Evolutionary conservation across 2,329 filamentous ascomycete species (phyloP).

Genomic region (Xylariaceae sp.): DNA sequence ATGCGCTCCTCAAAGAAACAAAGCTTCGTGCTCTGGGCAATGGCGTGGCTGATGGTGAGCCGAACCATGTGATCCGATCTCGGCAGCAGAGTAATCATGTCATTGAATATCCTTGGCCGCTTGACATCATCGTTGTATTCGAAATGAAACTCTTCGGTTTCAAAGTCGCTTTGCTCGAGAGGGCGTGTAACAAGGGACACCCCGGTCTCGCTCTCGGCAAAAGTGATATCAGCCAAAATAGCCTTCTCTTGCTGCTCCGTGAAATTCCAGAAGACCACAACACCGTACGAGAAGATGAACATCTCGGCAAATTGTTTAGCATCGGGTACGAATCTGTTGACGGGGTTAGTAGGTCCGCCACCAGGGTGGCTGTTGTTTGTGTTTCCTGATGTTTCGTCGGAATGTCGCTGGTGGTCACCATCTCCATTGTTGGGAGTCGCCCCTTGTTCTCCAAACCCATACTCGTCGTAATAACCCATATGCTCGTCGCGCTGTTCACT

Average conservation of each 20-base stretch:
- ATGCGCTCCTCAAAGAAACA: conserved; percentile 96
- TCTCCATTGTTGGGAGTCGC: conserved; percentile 35
- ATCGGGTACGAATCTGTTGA: conserved; percentile 69
- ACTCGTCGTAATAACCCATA: conserved; percentile 86
- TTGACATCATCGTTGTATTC: conserved; percentile 90
- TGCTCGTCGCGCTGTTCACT: conserved; percentile 89
- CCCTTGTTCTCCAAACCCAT: conserved; percentile 59
- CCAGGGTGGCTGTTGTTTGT: conserved; percentile 8
- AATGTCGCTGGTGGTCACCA: conserved; percentile 27
- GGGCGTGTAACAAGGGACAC: conserved; percentile 76
- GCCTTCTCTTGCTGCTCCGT: conserved; percentile 96
- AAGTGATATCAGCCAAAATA: conserved; percentile 91
- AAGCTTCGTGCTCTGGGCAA: conserved; percentile 95
- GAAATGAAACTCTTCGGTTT: conserved; percentile 98
- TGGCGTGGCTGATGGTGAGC: conserved; percentile 94
- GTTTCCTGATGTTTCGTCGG: conserved; percentile 19
- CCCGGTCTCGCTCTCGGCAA: conserved; percentile 72
- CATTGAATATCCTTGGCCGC: conserved; percentile 92
- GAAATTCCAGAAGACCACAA: conserved; percentile 99
- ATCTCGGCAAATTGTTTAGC: conserved; percentile 87
- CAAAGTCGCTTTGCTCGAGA: conserved; percentile 86
- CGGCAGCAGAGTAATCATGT: conserved; percentile 96
- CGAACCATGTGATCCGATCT: conserved; percentile 98
- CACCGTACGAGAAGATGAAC: conserved; percentile 96
- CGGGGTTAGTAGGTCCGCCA: conserved; percentile 46